Evolutionary conservation across 495 filamentous ascomycete genomes (phyloP).

Genomic region (Symbiotaphrina buchneri): DNA sequence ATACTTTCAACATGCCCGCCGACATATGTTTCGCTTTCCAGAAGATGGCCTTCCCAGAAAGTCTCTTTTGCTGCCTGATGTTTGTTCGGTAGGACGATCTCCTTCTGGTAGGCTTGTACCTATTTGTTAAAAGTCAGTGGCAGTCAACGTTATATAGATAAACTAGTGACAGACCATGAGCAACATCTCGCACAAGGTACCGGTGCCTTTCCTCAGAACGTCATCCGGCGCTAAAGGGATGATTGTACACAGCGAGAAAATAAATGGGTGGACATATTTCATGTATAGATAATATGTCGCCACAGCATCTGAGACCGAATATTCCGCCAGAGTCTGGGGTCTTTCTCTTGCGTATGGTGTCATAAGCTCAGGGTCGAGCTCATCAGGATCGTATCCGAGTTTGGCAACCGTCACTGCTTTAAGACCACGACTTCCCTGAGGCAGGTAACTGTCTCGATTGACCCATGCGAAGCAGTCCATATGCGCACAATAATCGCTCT

Average conservation of each 20-base stretch:
- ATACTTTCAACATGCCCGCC: conserved; percentile 99
- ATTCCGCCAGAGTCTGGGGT: conserved; percentile 86
- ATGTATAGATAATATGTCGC: conserved; percentile 99
- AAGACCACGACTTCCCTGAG: conserved; percentile 88
- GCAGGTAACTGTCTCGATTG: conserved; percentile 93
- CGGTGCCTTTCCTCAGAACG: conserved; percentile 82
- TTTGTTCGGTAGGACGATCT: conserved; percentile 90
- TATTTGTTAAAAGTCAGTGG: neutral
- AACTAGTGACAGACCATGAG: conserved; percentile 38
- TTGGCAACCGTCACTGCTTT: conserved; percentile 97
- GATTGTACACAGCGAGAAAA: conserved; percentile 96
- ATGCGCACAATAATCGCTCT: conserved; percentile 83
- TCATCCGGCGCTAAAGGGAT: conserved; percentile 85
- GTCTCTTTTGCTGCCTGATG: conserved; percentile 76
- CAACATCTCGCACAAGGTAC: conserved; percentile 95
- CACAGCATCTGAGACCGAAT: conserved; percentile 97
- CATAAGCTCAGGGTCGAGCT: conserved; percentile 96
- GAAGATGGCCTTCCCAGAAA: conserved; percentile 90
- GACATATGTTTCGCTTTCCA: conserved; percentile 95
- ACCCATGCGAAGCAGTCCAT: conserved; percentile 99
- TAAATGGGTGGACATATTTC: conserved; percentile 99
- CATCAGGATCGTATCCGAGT: conserved; percentile 93
- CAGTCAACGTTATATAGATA: neutral
- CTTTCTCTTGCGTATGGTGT: conserved; percentile 61
- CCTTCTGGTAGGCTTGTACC: conserved; percentile 75